Evolutionary conservation across 2,329 filamentous ascomycete species (phyloP), one percentile per base, ranked within the genome.

Genomic region (Aspergillus puulaauensis): DNA sequence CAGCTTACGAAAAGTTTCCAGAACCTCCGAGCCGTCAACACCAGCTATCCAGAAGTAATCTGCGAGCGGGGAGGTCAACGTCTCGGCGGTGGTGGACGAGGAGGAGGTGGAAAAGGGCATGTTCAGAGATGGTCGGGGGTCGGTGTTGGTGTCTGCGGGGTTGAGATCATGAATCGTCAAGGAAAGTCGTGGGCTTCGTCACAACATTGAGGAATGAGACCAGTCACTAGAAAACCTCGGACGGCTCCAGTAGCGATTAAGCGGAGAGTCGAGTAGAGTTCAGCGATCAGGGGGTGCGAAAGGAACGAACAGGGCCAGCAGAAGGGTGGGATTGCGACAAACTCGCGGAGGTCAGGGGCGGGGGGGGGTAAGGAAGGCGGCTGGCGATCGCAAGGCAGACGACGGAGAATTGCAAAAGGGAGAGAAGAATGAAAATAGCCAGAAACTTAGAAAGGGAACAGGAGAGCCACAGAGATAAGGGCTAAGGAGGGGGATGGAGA

Each of bases 41-140:
- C 79, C 79, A 53, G 77, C 74, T 52, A 88, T 87, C 80, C 86
- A 88, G 73, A 88, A 88, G 73, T 85, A 86, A 72, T 88, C 85
- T 66, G 85, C 85, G 54, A 88, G 81, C 55, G 85, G 85, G 54
- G 78, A 77, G 59, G 79, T 78, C 47, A 78, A 76, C 56, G 72
- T 66, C 58, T 81, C 77, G 54, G 74, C 65, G 44, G 72, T 46
- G 46, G 70, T 57, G 41, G 27, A 31, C 27, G 66, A 57, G 17
- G 54, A 60, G 48, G 71, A 63, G 46, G 66, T 44, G n/a, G 54
- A 62, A 50, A 70, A 64, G 33, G 66, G 68, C 68, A 76, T 75
- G 59, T 57, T 67, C 64, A 61, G 53, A 62, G 58, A 54, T 56
- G 56, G 59, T 61, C 56, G 61, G 39, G 40, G 51, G 27, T 31